These are phyloP conservation scores for Zhuliangozyma parablackwelliae DNA, from an alignment of 1,139 yeast species.

Conservation along the genomic window DNA sequence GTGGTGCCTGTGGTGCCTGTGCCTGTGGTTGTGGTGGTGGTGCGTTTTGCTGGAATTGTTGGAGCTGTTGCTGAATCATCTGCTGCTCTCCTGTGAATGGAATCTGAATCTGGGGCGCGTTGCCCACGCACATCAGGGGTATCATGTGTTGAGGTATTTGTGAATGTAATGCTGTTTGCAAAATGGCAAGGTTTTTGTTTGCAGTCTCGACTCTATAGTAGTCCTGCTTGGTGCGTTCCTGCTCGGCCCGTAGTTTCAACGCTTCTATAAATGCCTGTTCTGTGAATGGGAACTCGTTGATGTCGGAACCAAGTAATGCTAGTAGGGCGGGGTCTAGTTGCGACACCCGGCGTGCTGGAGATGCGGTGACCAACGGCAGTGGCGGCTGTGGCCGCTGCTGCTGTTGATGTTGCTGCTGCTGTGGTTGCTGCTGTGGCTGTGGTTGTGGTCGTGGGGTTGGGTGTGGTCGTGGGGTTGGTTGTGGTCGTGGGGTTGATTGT, in stretches of 20 bases:
- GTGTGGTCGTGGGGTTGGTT: too few relatives aligned
- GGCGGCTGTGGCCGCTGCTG: neutral
- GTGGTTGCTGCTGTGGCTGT: neutral
- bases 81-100: conserved; percentile 1
- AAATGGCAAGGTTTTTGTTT: conserved; percentile 54
- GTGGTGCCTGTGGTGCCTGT: conserved; percentile 3
- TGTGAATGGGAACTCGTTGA: conserved; percentile 53
- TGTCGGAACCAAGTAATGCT: conserved; percentile 50
- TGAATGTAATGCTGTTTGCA: conserved; percentile 57
- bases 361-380: neutral
- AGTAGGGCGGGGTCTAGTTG: conserved; percentile 16
- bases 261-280: conserved; percentile 63
- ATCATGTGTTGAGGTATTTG: conserved; percentile 66
- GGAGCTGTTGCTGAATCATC: too few relatives aligned
- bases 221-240: conserved; percentile 82
- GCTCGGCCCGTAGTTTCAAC: conserved; percentile 63
- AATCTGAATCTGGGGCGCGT: conserved; percentile 6
- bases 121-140: conserved; percentile 54
- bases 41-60: neutral
- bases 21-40: conserved; percentile 3
- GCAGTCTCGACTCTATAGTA: conserved; percentile 64
- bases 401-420: neutral
- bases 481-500: too few relatives aligned
- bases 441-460: neutral
- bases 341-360: neutral